Base-by-base conservation (phyloP, 441 rosid genomes). In the Jatropha multifida region DNA sequence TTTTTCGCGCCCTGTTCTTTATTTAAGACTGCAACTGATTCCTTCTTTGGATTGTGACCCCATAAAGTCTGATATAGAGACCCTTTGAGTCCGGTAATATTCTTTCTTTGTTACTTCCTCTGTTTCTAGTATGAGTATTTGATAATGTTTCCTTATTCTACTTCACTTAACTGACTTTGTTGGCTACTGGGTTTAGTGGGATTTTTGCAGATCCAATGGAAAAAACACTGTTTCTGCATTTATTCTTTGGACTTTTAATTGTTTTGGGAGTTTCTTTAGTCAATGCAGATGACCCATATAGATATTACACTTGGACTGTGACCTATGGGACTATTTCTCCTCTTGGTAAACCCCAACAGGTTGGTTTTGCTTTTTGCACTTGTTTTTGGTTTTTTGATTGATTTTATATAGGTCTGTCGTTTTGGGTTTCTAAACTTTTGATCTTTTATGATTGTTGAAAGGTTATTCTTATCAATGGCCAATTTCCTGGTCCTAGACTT, bases 391-490 rank as follows among this genome's bases (percentile, higher is more conserved):
- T 5, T 58, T 41, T 64, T 32, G 65, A 42, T 74, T 49, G 38
- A 44, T 64, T 11, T 3, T 5, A 17, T 71, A 15, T 40, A 38
- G 68, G 63, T 37, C 40, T 44, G 61, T n/a, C 41, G 18, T 72
- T 40, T 60, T 41, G 40, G 76, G 62, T 72, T 52, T 71, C 20
- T 67, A 8, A 55, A 62, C 67, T 67, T 58, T 62, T 69, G 63
- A 1, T 69, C 12, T 58, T 76, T 73, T 62, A 78, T 77, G 48
- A 49, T 12, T 63, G 66, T 74, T 70, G 65, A 74, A 1, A 94
- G 98, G 98, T 90, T 63, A 92, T 94, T 41, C 93, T 92, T 59
- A 89, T 94, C 86, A 94, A 94, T 84, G 94, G 92, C 56, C 97
- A 94, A 80, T 91, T 94, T 76, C 97, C 98, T 74, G 97, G 98